These are phyloP conservation scores for Macrolepiota dolichaula DNA, from an alignment of 768 basidiomycete genomes.

Conservation along the genomic window DNA sequence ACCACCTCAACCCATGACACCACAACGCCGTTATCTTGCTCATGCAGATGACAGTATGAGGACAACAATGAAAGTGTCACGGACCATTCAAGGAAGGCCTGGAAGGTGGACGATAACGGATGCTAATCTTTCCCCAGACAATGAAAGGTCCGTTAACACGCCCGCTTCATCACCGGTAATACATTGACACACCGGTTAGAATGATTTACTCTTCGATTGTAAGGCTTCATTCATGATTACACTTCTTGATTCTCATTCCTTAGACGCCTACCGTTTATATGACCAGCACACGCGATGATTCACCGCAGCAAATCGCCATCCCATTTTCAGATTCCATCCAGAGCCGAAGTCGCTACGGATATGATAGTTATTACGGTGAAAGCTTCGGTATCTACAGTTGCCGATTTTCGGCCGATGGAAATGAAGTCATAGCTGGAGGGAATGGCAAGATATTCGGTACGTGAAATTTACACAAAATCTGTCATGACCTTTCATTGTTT, in stretches of 20 bases:
- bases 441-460: constrained; percentile 73
- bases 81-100: constrained; percentile 71
- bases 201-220: constrained; percentile 94
- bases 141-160: constrained; percentile 58
- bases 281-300: constrained; percentile 67
- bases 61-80: constrained; percentile 43
- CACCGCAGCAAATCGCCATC: constrained; percentile 59
- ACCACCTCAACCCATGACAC: constrained; percentile 28
- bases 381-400: constrained; percentile 87
- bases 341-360: constrained; percentile 23
- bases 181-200: constrained; percentile 32
- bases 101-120: constrained; percentile 96
- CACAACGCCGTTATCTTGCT: constrained; percentile 12
- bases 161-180: background rate
- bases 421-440: constrained; percentile 92
- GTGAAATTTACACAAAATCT: constrained; percentile 2
- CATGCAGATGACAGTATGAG: constrained; percentile 26
- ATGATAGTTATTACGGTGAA: constrained; percentile 38
- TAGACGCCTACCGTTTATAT: constrained; percentile 73
- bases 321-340: constrained; percentile 47
- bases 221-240: constrained; percentile 18
- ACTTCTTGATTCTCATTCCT: background rate
- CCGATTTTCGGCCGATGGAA: constrained; percentile 93
- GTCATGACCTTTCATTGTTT: background rate
- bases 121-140: constrained; percentile 85